phyloP scores from a whole-genome alignment of 169 alveolate species.

The Plasmodium fragile region DNA sequence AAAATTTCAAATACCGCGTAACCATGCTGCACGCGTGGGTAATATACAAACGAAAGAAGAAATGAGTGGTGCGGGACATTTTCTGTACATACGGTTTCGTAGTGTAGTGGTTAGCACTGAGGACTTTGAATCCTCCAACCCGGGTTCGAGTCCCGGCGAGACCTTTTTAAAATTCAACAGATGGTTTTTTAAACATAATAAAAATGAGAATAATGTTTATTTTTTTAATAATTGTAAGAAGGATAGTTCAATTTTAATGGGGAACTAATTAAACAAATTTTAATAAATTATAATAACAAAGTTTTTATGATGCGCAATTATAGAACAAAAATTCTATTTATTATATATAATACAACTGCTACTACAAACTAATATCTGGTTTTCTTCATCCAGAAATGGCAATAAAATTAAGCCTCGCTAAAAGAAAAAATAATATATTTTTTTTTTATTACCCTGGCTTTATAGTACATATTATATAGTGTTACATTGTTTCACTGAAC shows the following conservation, averaged over 20 bases:
- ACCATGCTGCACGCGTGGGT: not conserved
- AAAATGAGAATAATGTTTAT: too few relatives aligned
- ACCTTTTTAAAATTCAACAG: slow-evolving; percentile 78
- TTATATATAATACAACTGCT: not conserved
- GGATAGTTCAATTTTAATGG: not conserved
- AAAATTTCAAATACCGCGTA: not conserved
- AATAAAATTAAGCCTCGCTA: not conserved
- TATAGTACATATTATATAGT: not conserved
- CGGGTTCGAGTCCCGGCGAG: slow-evolving; percentile 97
- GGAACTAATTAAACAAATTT: not conserved
- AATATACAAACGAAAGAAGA: too few relatives aligned
- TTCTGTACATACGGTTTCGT: slow-evolving; percentile 85
- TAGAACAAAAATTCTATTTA: too few relatives aligned
- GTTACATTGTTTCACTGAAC: not conserved
- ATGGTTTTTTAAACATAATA: too few relatives aligned
- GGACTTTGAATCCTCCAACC: slow-evolving; percentile 96
- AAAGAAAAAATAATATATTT: too few relatives aligned
- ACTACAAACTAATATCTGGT: not conserved
- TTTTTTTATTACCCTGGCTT: too few relatives aligned
- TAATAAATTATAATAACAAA: too few relatives aligned
- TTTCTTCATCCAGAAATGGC: too few relatives aligned
- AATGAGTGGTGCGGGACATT: not conserved
- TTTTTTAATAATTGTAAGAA: too few relatives aligned
- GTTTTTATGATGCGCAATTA: not conserved
- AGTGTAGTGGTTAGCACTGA: slow-evolving; percentile 96